phyloP scores from a whole-genome alignment of 257 asterid species.

The Solanum neorickii region DNA sequence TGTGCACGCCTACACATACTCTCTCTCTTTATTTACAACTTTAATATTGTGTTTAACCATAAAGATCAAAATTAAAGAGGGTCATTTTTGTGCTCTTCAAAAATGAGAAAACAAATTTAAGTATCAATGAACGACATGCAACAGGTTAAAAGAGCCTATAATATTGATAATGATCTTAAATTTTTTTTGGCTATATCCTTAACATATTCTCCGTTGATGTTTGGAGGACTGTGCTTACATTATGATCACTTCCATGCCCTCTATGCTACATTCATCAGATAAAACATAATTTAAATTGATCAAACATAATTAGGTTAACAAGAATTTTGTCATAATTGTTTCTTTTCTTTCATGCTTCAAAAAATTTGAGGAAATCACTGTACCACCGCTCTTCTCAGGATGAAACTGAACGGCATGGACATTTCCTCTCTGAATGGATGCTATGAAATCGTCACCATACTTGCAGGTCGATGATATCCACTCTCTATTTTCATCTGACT shows the following conservation, averaged over 20 bases:
- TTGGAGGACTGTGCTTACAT: neutral
- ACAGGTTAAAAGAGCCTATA: neutral
- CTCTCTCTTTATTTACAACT: neutral
- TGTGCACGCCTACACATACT: neutral
- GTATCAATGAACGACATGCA: neutral
- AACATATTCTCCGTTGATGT: neutral
- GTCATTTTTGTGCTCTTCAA: neutral
- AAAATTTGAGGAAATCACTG: neutral
- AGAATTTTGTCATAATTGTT: neutral
- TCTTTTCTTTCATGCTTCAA: neutral
- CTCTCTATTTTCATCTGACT: slow-evolving; percentile 78
- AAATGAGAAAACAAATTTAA: neutral
- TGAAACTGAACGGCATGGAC: slow-evolving; percentile 96
- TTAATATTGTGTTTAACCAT: neutral
- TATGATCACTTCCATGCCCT: neutral
- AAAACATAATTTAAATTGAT: neutral
- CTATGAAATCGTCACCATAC: slow-evolving; percentile 68
- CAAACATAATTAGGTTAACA: neutral
- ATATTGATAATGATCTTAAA: neutral
- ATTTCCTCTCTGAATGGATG: slow-evolving; percentile 81
- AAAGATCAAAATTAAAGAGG: neutral
- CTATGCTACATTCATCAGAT: neutral
- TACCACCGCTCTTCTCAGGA: slow-evolving; percentile 99
- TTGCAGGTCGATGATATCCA: slow-evolving; percentile 88
- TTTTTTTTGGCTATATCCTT: neutral